These are phyloP conservation scores for Xylaria cubensis DNA, from an alignment of 495 filamentous ascomycete species.

Conservation along the genomic window DNA sequence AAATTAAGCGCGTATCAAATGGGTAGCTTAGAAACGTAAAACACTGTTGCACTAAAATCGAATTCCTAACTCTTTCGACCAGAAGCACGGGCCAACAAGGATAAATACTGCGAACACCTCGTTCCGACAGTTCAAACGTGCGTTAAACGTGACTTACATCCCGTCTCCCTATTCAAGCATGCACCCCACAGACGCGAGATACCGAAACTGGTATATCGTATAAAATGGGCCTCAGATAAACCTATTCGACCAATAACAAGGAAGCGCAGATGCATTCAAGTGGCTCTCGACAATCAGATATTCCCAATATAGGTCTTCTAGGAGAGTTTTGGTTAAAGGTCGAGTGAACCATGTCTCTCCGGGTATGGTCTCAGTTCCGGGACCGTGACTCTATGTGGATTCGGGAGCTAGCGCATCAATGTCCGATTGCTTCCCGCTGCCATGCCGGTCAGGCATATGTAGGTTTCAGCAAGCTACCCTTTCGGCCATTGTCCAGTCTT, in stretches of 20 bases:
- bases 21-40: background rate
- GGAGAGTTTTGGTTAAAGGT: background rate
- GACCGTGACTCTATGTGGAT: background rate
- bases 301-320: constrained; percentile 11
- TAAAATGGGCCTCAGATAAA: constrained; percentile 16
- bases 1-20: background rate
- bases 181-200: constrained; percentile 30
- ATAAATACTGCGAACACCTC: constrained; percentile 16
- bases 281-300: constrained; percentile 16
- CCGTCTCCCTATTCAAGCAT: constrained; percentile 19
- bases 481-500: background rate
- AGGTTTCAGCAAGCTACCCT: background rate
- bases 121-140: constrained; percentile 15
- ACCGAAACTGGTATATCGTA: constrained; percentile 28
- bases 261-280: background rate
- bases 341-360: background rate
- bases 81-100: background rate
- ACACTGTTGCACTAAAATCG: background rate
- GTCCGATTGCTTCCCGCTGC: constrained; percentile 11
- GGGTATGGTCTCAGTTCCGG: background rate
- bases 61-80: background rate
- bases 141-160: constrained; percentile 21
- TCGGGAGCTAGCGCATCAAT: background rate
- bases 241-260: constrained; percentile 22
- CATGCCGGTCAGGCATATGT: constrained; percentile 4